phyloP scores from a whole-genome alignment of 495 filamentous ascomycete genomes.

The Hypomontagnella monticulosa region DNA sequence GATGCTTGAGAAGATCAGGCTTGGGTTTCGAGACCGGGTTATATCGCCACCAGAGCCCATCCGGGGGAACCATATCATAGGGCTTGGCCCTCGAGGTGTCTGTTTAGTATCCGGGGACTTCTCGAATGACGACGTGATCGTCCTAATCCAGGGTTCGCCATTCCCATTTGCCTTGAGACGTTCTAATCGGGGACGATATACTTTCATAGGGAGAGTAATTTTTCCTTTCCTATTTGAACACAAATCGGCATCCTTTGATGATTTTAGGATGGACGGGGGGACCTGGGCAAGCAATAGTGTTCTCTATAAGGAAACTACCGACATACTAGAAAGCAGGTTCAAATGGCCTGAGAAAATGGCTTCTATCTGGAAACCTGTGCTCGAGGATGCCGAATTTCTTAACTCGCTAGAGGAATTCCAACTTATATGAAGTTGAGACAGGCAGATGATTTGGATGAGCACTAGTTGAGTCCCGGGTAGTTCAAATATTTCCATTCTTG shows the following conservation, averaged over 20 bases:
- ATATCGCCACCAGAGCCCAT: slow-evolving; percentile 12
- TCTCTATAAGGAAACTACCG: slow-evolving; percentile 15
- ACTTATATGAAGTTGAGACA: slow-evolving; percentile 9
- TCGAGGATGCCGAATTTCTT: slow-evolving; percentile 17
- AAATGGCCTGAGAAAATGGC: slow-evolving; percentile 25
- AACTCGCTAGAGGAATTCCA: slow-evolving; percentile 22
- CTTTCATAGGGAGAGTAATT: slow-evolving; percentile 16
- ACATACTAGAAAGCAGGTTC: slow-evolving; percentile 21
- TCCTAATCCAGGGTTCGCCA: slow-evolving; percentile 15
- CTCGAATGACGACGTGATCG: slow-evolving; percentile 5
- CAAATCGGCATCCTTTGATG: slow-evolving; percentile 21
- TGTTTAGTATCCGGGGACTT: background rate
- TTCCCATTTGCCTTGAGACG: slow-evolving; percentile 16
- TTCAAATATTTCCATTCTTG: no score
- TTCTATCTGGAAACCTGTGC: slow-evolving; percentile 16
- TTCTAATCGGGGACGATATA: background rate
- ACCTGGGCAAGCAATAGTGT: slow-evolving; percentile 8
- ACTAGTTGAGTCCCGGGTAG: no score
- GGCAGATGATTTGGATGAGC: no score
- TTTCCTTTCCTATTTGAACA: slow-evolving; percentile 27
- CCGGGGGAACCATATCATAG: slow-evolving; percentile 15
- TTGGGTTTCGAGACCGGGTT: slow-evolving; percentile 6
- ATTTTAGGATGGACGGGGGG: slow-evolving; percentile 3
- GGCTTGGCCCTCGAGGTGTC: background rate
- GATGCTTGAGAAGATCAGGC: slow-evolving; percentile 15